A percentile compares a stretch with the other conserved stretches of the same genome.
These are phyloP conservation scores for Pythium dissotocum DNA, from an alignment of 352 stramenopile genomes.

Conservation along the genomic window DNA sequence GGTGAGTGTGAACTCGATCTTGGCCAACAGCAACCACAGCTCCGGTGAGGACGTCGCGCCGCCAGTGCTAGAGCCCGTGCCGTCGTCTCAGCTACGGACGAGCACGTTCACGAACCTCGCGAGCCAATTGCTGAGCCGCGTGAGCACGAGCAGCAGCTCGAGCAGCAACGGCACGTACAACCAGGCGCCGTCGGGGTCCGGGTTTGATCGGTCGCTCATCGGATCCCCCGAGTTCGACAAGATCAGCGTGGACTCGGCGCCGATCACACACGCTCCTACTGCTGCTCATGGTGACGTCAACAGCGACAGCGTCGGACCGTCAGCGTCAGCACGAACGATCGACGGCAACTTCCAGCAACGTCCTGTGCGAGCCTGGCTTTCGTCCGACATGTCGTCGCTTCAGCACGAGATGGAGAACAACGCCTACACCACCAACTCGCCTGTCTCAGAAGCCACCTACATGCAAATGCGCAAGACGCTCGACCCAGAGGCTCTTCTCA, in stretches of 20 bases:
- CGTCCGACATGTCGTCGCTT: slow-evolving; percentile 21
- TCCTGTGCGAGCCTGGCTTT: slow-evolving; percentile 5
- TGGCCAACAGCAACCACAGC: slow-evolving; percentile 14
- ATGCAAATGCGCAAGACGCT: slow-evolving; percentile 28
- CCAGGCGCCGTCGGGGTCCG: slow-evolving; percentile 3
- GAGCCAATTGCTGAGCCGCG: slow-evolving; percentile 12
- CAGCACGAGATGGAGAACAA: slow-evolving; percentile 23
- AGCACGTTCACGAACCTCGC: slow-evolving; percentile 18
- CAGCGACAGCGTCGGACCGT: not conserved
- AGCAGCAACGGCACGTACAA: slow-evolving; percentile 13
- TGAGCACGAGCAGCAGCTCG: slow-evolving; percentile 6
- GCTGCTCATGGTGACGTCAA: slow-evolving; percentile 1
- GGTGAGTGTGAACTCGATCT: slow-evolving; percentile 24
- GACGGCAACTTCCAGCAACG: not conserved
- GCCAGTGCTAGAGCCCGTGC: not conserved
- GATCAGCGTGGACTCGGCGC: slow-evolving; percentile 23
- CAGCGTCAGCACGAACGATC: not conserved
- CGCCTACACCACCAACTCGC: slow-evolving; percentile 6
- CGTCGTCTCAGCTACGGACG: slow-evolving; percentile 10
- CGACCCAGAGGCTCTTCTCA: slow-evolving; percentile 23
- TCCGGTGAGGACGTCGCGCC: slow-evolving; percentile 2
- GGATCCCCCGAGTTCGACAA: slow-evolving; percentile 27
- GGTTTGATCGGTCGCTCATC: slow-evolving; percentile 19
- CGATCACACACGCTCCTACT: not conserved
- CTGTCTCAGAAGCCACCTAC: slow-evolving; percentile 23